Base-by-base conservation (phyloP, 805 yeast genomes). In the Yarrowia osloensis region DNA sequence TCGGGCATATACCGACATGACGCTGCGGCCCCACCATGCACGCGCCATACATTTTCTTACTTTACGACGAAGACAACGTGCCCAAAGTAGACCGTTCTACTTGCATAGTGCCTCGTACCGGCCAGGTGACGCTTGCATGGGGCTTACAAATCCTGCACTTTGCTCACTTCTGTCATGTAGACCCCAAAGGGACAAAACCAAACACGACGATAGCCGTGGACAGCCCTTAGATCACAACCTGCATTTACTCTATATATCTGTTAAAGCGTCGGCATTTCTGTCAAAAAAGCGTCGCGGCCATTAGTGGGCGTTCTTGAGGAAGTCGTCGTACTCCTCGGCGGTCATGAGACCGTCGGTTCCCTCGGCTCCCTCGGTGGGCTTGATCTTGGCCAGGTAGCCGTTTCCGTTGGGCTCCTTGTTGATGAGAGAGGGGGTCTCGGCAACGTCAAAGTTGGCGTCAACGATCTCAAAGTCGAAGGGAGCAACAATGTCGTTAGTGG, bases 381-480 rank as follows among this genome's bases (percentile, higher is more conserved):
- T 83, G 71, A 94, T 78, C 79, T 91, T 90, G 66, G 90, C 91
- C 70, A 94, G 85, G 97, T 97, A 94, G 40, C 96, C 98, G 68
- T 86, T 87, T 67, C 98, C 98, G 87, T 90, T 82, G 59, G 99
- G 98, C 75, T 92, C 98, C 70, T 81, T 78, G 79, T 93, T 94
- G 74, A 95, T 85, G 73, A 91, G 80, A 68, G 86, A 87, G 39
- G 99, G 98, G 69, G 82, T 80, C 62, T 84, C 85, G 70, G 85
- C 88, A 71, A 95, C 82, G 26, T 75, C 77, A 40, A 80, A 83
- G 79, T 95, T 95, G 71, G 86, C 85, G 71, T 87, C 97, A 59
- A 86, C 69, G 40, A 95, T 81, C 71, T 84, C 88, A 61, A 97
- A 97, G 17, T 82, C 78, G 31, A 91, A 89, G 63, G 99, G 99